Evolutionary conservation across 192 early-diverging fungal species (phyloP).

Genomic region (Backusella tarrabulga): DNA sequence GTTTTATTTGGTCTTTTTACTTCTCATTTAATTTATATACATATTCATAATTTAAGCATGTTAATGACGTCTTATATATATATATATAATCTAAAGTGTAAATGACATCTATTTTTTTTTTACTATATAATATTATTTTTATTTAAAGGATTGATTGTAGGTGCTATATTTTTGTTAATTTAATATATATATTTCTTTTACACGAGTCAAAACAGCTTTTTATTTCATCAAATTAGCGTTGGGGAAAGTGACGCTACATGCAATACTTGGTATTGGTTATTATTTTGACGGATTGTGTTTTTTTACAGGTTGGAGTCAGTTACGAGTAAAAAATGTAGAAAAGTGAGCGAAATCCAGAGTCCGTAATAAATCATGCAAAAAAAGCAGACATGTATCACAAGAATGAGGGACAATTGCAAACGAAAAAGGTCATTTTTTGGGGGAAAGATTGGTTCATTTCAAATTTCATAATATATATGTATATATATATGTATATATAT

Average conservation of each 20-base stretch:
- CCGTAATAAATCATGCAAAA: neutral
- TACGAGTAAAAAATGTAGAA: neutral
- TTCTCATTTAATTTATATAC: neutral
- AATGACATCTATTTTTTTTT: too few species aligned
- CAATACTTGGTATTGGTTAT: neutral
- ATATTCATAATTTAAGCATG: neutral
- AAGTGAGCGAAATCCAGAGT: neutral
- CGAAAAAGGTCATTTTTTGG: neutral
- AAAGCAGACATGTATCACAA: neutral
- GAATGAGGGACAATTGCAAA: neutral
- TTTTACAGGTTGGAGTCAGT: neutral
- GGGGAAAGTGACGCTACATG: neutral
- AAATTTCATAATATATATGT: too few species aligned
- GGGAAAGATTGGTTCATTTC: neutral
- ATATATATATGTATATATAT: too few species aligned
- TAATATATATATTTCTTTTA: too few species aligned
- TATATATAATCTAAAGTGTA: too few species aligned
- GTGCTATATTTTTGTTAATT: too few species aligned
- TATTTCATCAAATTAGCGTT: neutral
- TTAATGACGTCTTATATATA: neutral
- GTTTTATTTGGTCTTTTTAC: too few species aligned
- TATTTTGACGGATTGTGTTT: too few species aligned
- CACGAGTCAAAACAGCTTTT: too few species aligned
- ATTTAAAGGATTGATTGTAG: too few species aligned
- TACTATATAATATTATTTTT: too few species aligned